Conservation (phyloP, 352 stramenopile species). For the Globisporangium yorkense region DNA sequence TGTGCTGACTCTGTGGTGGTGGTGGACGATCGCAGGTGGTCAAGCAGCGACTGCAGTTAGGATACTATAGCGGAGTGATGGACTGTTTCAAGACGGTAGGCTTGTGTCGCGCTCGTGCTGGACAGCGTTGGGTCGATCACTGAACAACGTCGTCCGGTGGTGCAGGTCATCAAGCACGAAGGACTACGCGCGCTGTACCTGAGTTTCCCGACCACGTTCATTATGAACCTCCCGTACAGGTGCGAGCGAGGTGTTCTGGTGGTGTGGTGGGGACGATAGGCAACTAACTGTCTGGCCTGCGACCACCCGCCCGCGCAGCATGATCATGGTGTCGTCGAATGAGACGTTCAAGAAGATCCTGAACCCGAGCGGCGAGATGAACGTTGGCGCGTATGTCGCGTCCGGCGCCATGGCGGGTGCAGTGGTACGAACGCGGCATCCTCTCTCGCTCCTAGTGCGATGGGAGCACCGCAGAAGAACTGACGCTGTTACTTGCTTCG, state of each 20-base stretch:
- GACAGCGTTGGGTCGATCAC: constrained; percentile 3
- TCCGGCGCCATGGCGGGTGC: constrained; percentile 92
- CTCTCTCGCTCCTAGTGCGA: no score
- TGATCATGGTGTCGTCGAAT: constrained; percentile 98
- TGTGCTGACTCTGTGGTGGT: background rate
- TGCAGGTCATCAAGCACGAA: constrained; percentile 70
- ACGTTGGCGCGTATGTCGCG: constrained; percentile 89
- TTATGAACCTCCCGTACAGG: constrained; percentile 98
- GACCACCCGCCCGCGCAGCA: constrained; percentile 36
- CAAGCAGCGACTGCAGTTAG: constrained; percentile 99
- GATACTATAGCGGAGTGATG: constrained; percentile 93
- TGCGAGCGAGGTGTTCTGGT: constrained; percentile 9
- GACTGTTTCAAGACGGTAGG: constrained; percentile 85
- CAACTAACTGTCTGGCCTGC: background rate
- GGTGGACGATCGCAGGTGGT: constrained; percentile 74
- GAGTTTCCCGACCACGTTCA: constrained; percentile 96
- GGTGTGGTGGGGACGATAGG: no score
- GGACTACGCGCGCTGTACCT: constrained; percentile 86
- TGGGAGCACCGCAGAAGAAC: background rate
- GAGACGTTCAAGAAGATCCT: constrained; percentile 95
- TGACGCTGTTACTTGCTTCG: background rate
- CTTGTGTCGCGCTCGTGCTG: background rate
- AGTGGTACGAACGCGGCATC: constrained; percentile 49
- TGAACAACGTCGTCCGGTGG: constrained; percentile 5
- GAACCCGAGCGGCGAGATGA: constrained; percentile 84